Evolutionary conservation across 768 basidiomycete species (phyloP), one percentile per base, ranked within the genome.

Genomic region (Termitomyces sp.): DNA sequence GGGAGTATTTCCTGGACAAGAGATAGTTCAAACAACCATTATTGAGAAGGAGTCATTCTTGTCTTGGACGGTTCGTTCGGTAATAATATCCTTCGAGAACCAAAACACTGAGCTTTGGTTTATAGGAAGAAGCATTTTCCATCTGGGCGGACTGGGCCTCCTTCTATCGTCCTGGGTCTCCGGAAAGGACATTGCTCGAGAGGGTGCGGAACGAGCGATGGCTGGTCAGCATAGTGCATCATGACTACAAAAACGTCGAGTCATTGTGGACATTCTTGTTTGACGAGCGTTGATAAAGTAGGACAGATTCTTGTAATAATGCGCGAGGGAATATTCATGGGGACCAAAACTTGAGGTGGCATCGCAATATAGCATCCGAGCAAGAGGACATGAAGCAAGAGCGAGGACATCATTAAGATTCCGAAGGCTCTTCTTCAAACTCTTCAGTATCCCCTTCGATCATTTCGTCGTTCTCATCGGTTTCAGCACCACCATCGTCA

Each of bases 1-100:
- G 97, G 97, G 95, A 57, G 88, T 98, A 6, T 99, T 99, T 71
- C 93, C 95, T 0, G 97, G 93, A 0, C 91, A 97, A 69, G 97
- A 99, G 72, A 89, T 99, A 49, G 84, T 88, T 2, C 96, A 98
- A 68, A 92, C 96, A 5, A 99, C 97, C 0, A 94, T 98, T 64
- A 98, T 99, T 38, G 97, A 98, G 69, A 84, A 84, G 52, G 89
- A 94, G 68, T 96, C 93, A 14, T 99, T 99, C 79, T 74, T 92
- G 38, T 88, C 93, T 0, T 99, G 97, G 97, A 98, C 95, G 88
- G 96, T 95, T 49, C 23, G 67, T 56, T 7, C 38, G 40, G 9
- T 47, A 14, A 33, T 35, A 28, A 38, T 35, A 28, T 14, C 32
- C 32, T 30, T 57, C n/a, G 26, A 47, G 43, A 30, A 47, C 38